These are phyloP conservation scores for Grosmannia serpens DNA, from an alignment of 2,329 filamentous ascomycete genomes.

Conservation along the genomic window DNA sequence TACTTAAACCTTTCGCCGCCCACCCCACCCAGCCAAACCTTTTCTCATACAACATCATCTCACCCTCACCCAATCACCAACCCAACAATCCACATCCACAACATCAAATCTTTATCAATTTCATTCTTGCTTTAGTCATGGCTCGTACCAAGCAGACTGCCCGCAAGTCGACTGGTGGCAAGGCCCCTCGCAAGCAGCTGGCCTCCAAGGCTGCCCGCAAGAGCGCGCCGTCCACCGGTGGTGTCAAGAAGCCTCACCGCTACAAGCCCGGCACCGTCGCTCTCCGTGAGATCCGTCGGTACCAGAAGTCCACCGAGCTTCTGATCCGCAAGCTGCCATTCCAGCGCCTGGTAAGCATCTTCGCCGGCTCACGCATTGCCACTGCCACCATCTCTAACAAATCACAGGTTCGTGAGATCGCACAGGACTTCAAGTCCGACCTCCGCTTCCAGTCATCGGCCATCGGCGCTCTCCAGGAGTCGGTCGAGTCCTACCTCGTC, in stretches of 20 bases:
- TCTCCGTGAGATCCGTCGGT: slow-evolving; percentile 95
- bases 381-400: slow-evolving; percentile 6
- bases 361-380: neutral
- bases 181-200: slow-evolving; percentile 86
- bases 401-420: slow-evolving; percentile 74
- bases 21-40: slow-evolving; percentile 27
- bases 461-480: slow-evolving; percentile 95
- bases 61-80: slow-evolving; percentile 17
- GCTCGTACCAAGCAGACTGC: slow-evolving; percentile 57
- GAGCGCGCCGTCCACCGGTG: slow-evolving; percentile 90
- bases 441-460: slow-evolving; percentile 97
- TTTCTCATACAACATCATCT: slow-evolving; percentile 23
- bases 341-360: slow-evolving; percentile 64
- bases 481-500: slow-evolving; percentile 96
- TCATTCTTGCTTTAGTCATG: slow-evolving; percentile 31
- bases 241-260: slow-evolving; percentile 92
- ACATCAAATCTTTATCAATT: slow-evolving; percentile 18
- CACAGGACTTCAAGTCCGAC: slow-evolving; percentile 89
- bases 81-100: neutral
- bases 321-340: slow-evolving; percentile 96
- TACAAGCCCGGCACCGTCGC: slow-evolving; percentile 90
- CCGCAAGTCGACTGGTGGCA: slow-evolving; percentile 70
- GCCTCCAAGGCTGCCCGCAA: slow-evolving; percentile 99
- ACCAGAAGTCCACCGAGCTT: slow-evolving; percentile 95
- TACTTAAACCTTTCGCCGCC: slow-evolving; percentile 28